These are phyloP conservation scores for Salix dunnii DNA, from an alignment of 345 rosid genomes.

Conservation along the genomic window DNA sequence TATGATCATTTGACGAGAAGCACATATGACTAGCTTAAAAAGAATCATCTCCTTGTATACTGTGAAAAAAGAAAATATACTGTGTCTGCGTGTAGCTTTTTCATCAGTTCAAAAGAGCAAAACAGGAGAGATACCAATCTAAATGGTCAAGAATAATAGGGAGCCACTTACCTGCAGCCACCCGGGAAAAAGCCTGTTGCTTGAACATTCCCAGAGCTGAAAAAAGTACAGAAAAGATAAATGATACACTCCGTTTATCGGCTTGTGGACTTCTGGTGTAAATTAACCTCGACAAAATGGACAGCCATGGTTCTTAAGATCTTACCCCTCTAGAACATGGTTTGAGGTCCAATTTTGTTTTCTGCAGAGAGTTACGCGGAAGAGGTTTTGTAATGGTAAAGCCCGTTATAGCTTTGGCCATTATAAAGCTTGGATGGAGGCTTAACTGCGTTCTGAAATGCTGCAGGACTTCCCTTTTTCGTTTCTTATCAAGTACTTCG, in stretches of 20 bases:
- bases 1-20: no score
- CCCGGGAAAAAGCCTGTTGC: constrained; percentile 25
- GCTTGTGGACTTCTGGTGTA: neutral
- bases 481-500: no score
- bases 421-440: constrained; percentile 13
- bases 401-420: constrained; percentile 56
- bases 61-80: no score
- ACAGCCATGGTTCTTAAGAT: neutral
- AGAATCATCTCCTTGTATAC: no score
- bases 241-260: neutral
- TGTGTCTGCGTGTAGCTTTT: no score
- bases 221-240: neutral
- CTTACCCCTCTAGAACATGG: constrained; percentile 35
- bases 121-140: no score
- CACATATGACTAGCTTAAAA: no score
- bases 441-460: no score
- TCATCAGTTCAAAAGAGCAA: no score
- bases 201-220: constrained; percentile 46
- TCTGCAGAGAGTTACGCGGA: constrained; percentile 19
- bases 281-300: neutral
- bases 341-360: constrained; percentile 22
- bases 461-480: no score
- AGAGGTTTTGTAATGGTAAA: constrained; percentile 39
- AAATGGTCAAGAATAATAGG: no score
- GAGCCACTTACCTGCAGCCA: constrained; percentile 31